Base-by-base conservation (phyloP, 1,139 yeast genomes). In the Nakaseomyces delphensis region DNA sequence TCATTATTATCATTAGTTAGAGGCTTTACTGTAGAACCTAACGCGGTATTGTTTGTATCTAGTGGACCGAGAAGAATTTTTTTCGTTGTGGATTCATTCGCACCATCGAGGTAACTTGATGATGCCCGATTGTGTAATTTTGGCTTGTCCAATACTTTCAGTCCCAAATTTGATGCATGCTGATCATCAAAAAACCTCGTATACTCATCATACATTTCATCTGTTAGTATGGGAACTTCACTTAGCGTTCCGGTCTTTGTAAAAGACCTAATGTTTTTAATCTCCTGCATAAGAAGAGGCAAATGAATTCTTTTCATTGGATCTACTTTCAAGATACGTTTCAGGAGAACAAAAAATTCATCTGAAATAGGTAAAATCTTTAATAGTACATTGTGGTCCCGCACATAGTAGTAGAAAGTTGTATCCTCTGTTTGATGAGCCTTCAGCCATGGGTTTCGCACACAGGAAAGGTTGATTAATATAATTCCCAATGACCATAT, bases 391-490 rank as follows among this genome's bases (percentile, higher is more conserved):
- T 63, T 64, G 8, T 73, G 69, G 54, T 78, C 75, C 33, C 66
- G 64, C 39, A 71, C 62, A 56, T 67, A 78, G 14, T 75, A 74
- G 43, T 65, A 63, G 58, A 74, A 79, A 1, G 83, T 76, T 37
- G 71, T 68, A 54, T 80, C 84, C 39, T 74, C 75, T 3, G 64
- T 62, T 36, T 76, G 66, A 43, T 83, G 74, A 4, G 96, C 95
- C 50, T 80, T 77, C 44, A 86, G 76, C 96, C 96, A 87, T n/a
- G 96, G 96, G 57, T 87, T 87, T 58, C 95, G 73, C 32, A 86
- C 79, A 54, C 95, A 84, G 8, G 85, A 72, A 42, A 87, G 69
- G 59, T 87, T 87, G 48, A 87, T 77, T 45, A 87, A 68, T 33
- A 87, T 78, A 24, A 87, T 80, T 3, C 93, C 94, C 42, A 87